Evolutionary conservation across 495 filamentous ascomycete genomes (phyloP).

Genomic region (Aspergillus heteromorphus): DNA sequence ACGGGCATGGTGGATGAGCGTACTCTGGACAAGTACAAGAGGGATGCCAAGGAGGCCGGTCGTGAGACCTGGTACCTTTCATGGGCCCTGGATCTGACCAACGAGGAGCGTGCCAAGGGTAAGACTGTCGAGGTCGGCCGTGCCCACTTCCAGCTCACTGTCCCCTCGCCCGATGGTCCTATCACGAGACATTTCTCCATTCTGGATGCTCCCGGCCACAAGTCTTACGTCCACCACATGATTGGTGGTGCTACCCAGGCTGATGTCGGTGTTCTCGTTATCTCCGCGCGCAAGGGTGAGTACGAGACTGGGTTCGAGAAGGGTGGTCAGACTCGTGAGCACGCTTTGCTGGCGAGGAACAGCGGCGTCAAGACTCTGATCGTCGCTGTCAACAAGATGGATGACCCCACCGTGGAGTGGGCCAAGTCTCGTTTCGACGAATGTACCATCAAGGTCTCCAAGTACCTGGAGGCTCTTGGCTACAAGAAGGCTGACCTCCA

Average conservation of each 20-base stretch:
- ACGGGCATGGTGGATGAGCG: slow-evolving; percentile 99
- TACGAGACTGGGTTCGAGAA: slow-evolving; percentile 99
- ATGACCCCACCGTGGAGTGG: slow-evolving; percentile 94
- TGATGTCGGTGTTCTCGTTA: slow-evolving; percentile 92
- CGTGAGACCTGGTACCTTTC: slow-evolving; percentile 99
- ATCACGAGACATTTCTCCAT: slow-evolving; percentile 68
- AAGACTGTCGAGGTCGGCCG: slow-evolving; percentile 98
- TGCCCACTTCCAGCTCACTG: slow-evolving; percentile 91
- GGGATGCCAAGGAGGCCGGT: slow-evolving; percentile 90
- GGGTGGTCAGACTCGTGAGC: slow-evolving; percentile 94
- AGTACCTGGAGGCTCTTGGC: slow-evolving; percentile 84
- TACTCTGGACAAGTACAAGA: slow-evolving; percentile 96
- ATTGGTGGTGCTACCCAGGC: slow-evolving; percentile 95
- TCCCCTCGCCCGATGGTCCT: slow-evolving; percentile 46
- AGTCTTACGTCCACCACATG: slow-evolving; percentile 94
- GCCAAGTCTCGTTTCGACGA: slow-evolving; percentile 85
- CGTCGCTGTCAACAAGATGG: slow-evolving; percentile 97
- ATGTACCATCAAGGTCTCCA: slow-evolving; percentile 80
- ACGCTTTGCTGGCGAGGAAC: slow-evolving; percentile 96
- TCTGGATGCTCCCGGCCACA: slow-evolving; percentile 93
- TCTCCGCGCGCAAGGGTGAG: slow-evolving; percentile 94
- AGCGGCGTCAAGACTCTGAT: slow-evolving; percentile 93
- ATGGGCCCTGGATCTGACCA: slow-evolving; percentile 94
- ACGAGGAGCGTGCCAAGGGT: slow-evolving; percentile 92
- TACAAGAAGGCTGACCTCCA: slow-evolving; percentile 91